Conservation (phyloP, 108 stramenopile genomes). For the Conticribra guillardii region DNA sequence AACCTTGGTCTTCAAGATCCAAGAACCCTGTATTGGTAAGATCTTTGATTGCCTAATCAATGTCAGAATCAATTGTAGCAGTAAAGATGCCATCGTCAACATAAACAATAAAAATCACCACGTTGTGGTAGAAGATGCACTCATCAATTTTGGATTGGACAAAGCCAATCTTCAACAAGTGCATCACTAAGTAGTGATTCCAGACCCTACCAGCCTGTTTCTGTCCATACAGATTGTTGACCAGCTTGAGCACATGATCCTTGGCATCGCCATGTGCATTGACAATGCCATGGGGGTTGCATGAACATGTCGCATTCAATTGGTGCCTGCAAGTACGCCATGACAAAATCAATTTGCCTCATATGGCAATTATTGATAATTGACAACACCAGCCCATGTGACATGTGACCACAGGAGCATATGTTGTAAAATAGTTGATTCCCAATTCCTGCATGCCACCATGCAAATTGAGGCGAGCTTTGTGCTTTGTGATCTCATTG, state of each 20-base stretch:
- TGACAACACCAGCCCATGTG: not conserved
- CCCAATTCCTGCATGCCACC: slow-evolving; percentile 15
- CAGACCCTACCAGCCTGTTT: slow-evolving; percentile 59
- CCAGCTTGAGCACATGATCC: slow-evolving; percentile 1
- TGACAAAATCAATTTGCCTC: slow-evolving; percentile 7
- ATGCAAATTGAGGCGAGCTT: slow-evolving; percentile 28
- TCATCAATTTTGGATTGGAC: slow-evolving; percentile 50
- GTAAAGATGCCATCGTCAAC: too few species aligned
- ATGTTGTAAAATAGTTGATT: slow-evolving; percentile 11
- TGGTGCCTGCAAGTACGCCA: slow-evolving; percentile 29
- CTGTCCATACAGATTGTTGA: slow-evolving; percentile 42
- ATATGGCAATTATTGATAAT: not conserved
- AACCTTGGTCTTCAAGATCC: too few species aligned
- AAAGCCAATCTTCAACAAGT: slow-evolving; percentile 38
- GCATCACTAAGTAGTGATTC: too few species aligned
- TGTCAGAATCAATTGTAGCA: slow-evolving; percentile 35
- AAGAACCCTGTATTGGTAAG: too few species aligned
- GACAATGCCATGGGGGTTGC: slow-evolving; percentile 17
- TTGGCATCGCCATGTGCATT: slow-evolving; percentile 3
- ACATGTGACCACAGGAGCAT: slow-evolving; percentile 23
- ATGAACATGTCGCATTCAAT: slow-evolving; percentile 31
- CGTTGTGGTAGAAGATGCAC: slow-evolving; percentile 46
- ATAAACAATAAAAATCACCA: too few species aligned
- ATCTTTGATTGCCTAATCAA: not conserved
- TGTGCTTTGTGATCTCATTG: slow-evolving; percentile 23